Percentiles rank a stretch among this genome's conserved stretches.
Conservation (phyloP, 805 yeast genomes). For the Saturnispora hagleri region DNA sequence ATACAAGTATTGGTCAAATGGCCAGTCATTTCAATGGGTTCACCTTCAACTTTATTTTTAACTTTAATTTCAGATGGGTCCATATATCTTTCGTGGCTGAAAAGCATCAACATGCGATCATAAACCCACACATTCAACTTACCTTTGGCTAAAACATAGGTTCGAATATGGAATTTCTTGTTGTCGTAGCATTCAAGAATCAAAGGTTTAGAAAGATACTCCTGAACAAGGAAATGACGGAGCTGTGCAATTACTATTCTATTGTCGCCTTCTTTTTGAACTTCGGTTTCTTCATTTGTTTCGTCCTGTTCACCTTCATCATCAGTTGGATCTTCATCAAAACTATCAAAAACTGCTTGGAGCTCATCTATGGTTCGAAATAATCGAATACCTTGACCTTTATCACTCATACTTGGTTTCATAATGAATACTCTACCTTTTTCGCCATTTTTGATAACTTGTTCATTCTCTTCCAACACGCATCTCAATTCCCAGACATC, state of each 20-base stretch:
- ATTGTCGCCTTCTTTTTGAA: slow-evolving; percentile 38
- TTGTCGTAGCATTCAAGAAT: slow-evolving; percentile 48
- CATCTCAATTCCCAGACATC: slow-evolving; percentile 84
- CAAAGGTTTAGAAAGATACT: slow-evolving; percentile 63
- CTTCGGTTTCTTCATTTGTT: slow-evolving; percentile 39
- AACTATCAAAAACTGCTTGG: slow-evolving; percentile 74
- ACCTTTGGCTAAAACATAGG: slow-evolving; percentile 72
- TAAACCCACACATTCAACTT: slow-evolving; percentile 72
- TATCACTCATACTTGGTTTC: slow-evolving; percentile 95
- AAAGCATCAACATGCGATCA: slow-evolving; percentile 69
- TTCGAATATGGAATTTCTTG: slow-evolving; percentile 83
- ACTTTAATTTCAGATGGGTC: slow-evolving; percentile 23
- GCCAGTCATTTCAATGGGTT: slow-evolving; percentile 44
- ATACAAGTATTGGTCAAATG: slow-evolving; percentile 93
- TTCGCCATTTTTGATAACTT: slow-evolving; percentile 22
- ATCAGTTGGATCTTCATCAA: slow-evolving; percentile 64
- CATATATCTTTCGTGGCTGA: slow-evolving; percentile 51
- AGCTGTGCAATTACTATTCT: slow-evolving; percentile 80
- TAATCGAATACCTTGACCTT: slow-evolving; percentile 89
- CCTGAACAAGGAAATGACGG: slow-evolving; percentile 86
- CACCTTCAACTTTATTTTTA: slow-evolving; percentile 22
- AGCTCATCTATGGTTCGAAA: slow-evolving; percentile 72
- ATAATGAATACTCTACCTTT: slow-evolving; percentile 57
- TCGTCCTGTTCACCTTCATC: slow-evolving; percentile 44
- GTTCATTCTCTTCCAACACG: slow-evolving; percentile 50